Base-by-base conservation (phyloP, 2,329 filamentous ascomycete genomes). In the Fusarium acutatum region DNA sequence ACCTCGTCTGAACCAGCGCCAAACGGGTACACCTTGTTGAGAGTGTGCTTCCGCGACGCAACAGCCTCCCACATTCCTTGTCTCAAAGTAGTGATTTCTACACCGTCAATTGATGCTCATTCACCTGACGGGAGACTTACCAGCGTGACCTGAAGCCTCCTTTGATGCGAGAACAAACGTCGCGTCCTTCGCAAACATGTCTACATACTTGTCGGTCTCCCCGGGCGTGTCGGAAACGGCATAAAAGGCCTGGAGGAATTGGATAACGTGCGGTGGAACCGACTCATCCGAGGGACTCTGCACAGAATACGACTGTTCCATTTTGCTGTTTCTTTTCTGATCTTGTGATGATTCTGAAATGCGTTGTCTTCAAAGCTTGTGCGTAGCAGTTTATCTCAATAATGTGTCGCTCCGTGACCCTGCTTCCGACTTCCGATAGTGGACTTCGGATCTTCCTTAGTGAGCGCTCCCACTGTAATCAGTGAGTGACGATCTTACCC, bases 61-160 rank as follows among this genome's bases (percentile, higher is more conserved):
- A 74, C 71, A 10, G 71, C 68, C 50, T 74, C 71, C 71, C 71
- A 74, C 71, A 74, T 74, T 2, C 71, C 64, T 46, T 74, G 44
- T 50, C 71, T 52, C n/a, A 74, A 12, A 0, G 71, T 46, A 1
- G 67, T 69, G 12, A 74, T 74, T 68, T 74, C 71, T 73, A 26
- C 22, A 34, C 7, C 2, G 46, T 74, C 10, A 74, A 38, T 35
- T 15, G 5, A 13, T 32, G 15, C 5, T 6, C 7, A 0, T 4
- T 12, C 22, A 7, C 22, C 5, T 14, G 1, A 12, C 9, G 7
- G 1, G 2, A 7, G 3, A 30, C 67, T 26, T 47, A 74, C 71
- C 71, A 20, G 46, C 12, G 15, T 69, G 71, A 0, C 71, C 71
- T 18, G 54, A 64, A 7, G 67, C 63, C 22, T 59, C 72, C 53